Evolutionary conservation across 2,329 filamentous ascomycete species (phyloP).

Genomic region (Aspergillus udagawae): DNA sequence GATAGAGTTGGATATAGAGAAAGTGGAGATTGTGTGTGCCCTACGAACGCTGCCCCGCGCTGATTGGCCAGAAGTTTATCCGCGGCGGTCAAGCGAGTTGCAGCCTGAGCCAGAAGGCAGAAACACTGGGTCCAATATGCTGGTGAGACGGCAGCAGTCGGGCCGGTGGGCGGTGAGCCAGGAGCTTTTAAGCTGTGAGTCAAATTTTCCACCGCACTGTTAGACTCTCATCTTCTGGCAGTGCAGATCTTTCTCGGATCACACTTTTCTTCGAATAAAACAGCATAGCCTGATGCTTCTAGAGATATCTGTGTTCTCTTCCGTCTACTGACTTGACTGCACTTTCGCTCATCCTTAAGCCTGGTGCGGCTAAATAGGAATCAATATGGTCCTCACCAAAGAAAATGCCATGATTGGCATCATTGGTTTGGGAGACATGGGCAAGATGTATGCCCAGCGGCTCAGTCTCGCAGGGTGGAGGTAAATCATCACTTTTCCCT

Average conservation of each 20-base stretch:
- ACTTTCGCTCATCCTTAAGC: not conserved
- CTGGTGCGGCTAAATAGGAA: not conserved
- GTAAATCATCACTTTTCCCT: slow-evolving; percentile 33
- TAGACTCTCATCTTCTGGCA: not conserved
- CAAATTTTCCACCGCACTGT: slow-evolving; percentile 13
- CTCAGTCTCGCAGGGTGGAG: slow-evolving; percentile 93
- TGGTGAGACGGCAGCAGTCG: slow-evolving; percentile 18
- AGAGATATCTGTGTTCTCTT: not conserved
- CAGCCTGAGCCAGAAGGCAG: slow-evolving; percentile 14
- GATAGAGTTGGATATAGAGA: slow-evolving; percentile 23
- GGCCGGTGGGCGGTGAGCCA: slow-evolving; percentile 26
- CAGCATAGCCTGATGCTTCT: not conserved
- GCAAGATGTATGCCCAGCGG: slow-evolving; percentile 91
- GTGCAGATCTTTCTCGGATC: not conserved
- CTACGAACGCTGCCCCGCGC: slow-evolving; percentile 20
- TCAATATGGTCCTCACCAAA: slow-evolving; percentile 43
- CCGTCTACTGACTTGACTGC: not conserved
- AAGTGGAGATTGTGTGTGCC: slow-evolving; percentile 35
- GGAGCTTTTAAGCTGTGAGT: slow-evolving; percentile 20
- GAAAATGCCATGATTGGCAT: slow-evolving; percentile 78
- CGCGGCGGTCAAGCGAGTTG: slow-evolving; percentile 26
- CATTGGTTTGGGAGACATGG: slow-evolving; percentile 99
- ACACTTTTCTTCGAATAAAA: not conserved
- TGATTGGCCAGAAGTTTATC: slow-evolving; percentile 27
- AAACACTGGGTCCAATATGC: not conserved